These are phyloP conservation scores for Colletotrichum navitas DNA, from an alignment of 2,329 filamentous ascomycete species.

Conservation along the genomic window DNA sequence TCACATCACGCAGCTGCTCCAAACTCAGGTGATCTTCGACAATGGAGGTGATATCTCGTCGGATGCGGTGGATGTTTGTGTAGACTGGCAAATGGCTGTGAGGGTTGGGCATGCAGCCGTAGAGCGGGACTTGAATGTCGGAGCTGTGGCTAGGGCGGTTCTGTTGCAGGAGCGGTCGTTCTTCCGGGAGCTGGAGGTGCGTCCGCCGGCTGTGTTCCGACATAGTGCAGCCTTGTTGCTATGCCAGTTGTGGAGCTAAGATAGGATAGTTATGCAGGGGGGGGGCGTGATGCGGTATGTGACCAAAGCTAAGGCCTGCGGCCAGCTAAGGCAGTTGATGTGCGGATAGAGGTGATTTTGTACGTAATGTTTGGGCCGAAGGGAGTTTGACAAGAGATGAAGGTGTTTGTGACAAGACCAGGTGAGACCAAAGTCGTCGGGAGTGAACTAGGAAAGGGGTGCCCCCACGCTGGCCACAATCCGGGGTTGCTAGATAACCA, in stretches of 20 bases:
- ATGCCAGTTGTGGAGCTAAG: conserved; percentile 1
- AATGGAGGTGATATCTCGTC: conserved; percentile 72
- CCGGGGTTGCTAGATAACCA: conserved; percentile 1
- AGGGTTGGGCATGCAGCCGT: conserved; percentile 67
- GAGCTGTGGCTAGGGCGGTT: conserved; percentile 52
- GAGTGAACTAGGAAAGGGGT: conserved; percentile 24
- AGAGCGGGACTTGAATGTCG: conserved; percentile 57
- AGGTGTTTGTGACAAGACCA: conserved; percentile 18
- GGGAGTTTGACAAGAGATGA: conserved; percentile 15
- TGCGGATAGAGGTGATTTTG: conserved; percentile 1
- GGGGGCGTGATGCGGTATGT: conserved; percentile 8
- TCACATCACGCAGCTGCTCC: conserved; percentile 82
- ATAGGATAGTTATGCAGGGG: neutral
- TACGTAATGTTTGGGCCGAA: conserved; percentile 20
- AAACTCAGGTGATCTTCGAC: conserved; percentile 75
- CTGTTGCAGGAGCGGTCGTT: conserved; percentile 54
- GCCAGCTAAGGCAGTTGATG: neutral
- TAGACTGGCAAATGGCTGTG: conserved; percentile 78
- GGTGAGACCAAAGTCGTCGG: conserved; percentile 4
- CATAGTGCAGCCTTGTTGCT: conserved; percentile 41
- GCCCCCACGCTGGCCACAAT: conserved; percentile 18
- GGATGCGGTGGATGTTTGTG: conserved; percentile 80
- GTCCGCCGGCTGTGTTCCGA: conserved; percentile 39
- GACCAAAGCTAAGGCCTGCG: neutral
- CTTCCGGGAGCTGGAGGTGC: conserved; percentile 41